phyloP scores from a whole-genome alignment of 2,329 filamentous ascomycete species.

The Periconia sp. region DNA sequence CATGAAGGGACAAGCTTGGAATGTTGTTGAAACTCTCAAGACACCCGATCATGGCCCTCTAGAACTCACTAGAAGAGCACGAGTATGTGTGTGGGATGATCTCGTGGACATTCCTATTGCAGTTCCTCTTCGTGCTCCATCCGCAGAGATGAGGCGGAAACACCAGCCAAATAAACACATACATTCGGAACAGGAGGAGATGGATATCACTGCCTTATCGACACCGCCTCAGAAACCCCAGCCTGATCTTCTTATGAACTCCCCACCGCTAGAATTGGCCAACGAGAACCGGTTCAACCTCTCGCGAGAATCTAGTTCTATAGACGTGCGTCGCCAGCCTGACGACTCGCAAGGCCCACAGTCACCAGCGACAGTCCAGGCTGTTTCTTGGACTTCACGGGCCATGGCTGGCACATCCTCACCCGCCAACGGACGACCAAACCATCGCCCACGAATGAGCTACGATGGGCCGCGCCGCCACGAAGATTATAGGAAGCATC shows the following conservation, averaged over 20 bases:
- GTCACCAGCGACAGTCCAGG: slow-evolving; percentile 44
- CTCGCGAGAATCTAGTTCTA: slow-evolving; percentile 52
- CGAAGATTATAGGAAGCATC: slow-evolving; percentile 35
- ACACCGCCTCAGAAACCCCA: slow-evolving; percentile 59
- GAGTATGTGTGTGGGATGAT: slow-evolving; percentile 98
- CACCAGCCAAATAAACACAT: slow-evolving; percentile 50
- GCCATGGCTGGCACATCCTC: slow-evolving; percentile 11
- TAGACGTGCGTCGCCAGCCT: slow-evolving; percentile 41
- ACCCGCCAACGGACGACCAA: slow-evolving; percentile 27
- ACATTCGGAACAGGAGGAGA: slow-evolving; percentile 73
- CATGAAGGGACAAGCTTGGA: slow-evolving; percentile 99
- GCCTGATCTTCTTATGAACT: slow-evolving; percentile 72
- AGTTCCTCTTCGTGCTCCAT: slow-evolving; percentile 84
- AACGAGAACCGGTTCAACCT: slow-evolving; percentile 56
- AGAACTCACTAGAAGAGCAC: slow-evolving; percentile 85
- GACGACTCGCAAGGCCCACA: slow-evolving; percentile 24
- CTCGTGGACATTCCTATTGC: slow-evolving; percentile 94
- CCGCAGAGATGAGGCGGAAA: slow-evolving; percentile 79
- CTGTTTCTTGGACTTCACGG: slow-evolving; percentile 34
- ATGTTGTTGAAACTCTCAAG: slow-evolving; percentile 97
- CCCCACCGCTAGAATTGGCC: slow-evolving; percentile 54
- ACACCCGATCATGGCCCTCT: slow-evolving; percentile 89
- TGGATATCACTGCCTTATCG: slow-evolving; percentile 81
- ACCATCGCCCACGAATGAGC: slow-evolving; percentile 47
- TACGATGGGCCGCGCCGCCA: slow-evolving; percentile 47